These are phyloP conservation scores for Fomes fomentarius DNA, from an alignment of 1,284 basidiomycete species.

Conservation along the genomic window DNA sequence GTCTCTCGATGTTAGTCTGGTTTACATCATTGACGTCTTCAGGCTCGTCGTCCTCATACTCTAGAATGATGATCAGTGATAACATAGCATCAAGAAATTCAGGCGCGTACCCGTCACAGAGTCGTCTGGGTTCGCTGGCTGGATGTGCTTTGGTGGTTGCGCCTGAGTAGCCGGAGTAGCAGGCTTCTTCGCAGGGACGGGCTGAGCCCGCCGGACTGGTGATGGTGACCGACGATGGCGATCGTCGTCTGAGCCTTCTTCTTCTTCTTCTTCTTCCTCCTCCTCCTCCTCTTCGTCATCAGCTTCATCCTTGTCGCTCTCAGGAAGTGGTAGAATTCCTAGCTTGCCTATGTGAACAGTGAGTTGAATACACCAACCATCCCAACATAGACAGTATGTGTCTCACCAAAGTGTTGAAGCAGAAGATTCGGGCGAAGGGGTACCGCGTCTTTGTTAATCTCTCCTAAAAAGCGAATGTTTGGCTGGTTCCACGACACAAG, in stretches of 20 bases:
- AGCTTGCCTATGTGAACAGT: slow-evolving; percentile 15
- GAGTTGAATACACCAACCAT: too few species aligned
- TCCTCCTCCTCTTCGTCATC: slow-evolving; percentile 19
- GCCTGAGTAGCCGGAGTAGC: background rate
- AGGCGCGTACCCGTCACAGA: slow-evolving; percentile 18
- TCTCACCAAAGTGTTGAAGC: slow-evolving; percentile 27
- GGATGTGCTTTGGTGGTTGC: background rate
- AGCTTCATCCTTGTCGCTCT: slow-evolving; percentile 22
- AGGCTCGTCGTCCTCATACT: slow-evolving; percentile 15
- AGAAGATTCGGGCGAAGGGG: slow-evolving; percentile 22
- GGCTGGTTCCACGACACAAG: too few species aligned
- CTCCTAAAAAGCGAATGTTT: background rate
- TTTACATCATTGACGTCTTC: background rate
- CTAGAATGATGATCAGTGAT: background rate
- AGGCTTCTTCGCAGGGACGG: slow-evolving; percentile 5
- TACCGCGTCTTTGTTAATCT: background rate
- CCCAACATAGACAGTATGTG: background rate
- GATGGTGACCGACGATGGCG: slow-evolving; percentile 7
- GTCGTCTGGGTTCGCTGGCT: slow-evolving; percentile 12
- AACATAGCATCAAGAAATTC: too few species aligned
- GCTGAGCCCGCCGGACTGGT: slow-evolving; percentile 1
- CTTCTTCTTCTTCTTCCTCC: slow-evolving; percentile 19
- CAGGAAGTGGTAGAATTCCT: slow-evolving; percentile 20
- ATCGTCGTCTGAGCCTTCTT: slow-evolving; percentile 14
- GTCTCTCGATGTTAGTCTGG: background rate